phyloP scores from a whole-genome alignment of 495 filamentous ascomycete genomes.

The Penicillium bialowiezense region DNA sequence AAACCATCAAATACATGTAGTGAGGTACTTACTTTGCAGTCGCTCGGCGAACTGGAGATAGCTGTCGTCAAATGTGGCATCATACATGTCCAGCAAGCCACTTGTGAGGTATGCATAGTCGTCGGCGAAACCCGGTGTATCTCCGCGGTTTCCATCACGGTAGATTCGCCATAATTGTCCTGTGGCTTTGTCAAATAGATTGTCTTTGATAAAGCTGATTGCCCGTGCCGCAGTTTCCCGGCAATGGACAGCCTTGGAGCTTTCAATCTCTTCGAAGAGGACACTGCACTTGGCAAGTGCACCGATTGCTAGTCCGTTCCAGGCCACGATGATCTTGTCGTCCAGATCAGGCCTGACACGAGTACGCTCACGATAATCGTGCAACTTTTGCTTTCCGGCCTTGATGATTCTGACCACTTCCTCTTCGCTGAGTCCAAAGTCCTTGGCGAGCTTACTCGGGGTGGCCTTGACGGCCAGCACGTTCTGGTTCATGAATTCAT shows the following conservation, averaged over 20 bases:
- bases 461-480: constrained; percentile 58
- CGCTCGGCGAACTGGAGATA: constrained; percentile 82
- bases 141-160: constrained; percentile 63
- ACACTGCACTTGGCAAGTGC: constrained; percentile 72
- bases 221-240: constrained; percentile 64
- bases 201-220: constrained; percentile 69
- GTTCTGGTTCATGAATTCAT: constrained; percentile 85
- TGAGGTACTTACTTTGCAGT: constrained; percentile 61
- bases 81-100: constrained; percentile 83
- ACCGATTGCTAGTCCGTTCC: constrained; percentile 89
- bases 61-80: constrained; percentile 76
- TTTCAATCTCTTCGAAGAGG: constrained; percentile 60
- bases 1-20: neutral
- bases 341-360: constrained; percentile 80
- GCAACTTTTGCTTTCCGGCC: constrained; percentile 65
- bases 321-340: constrained; percentile 83
- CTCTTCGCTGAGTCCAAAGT: constrained; percentile 71
- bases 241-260: constrained; percentile 56
- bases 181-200: constrained; percentile 66
- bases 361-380: constrained; percentile 68
- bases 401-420: constrained; percentile 72
- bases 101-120: constrained; percentile 91
- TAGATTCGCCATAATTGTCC: constrained; percentile 73
- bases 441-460: constrained; percentile 66
- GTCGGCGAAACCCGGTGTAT: constrained; percentile 80